Evolutionary conservation across 2,329 filamentous ascomycete genomes (phyloP).

Genomic region (Calonectria leucothoes): DNA sequence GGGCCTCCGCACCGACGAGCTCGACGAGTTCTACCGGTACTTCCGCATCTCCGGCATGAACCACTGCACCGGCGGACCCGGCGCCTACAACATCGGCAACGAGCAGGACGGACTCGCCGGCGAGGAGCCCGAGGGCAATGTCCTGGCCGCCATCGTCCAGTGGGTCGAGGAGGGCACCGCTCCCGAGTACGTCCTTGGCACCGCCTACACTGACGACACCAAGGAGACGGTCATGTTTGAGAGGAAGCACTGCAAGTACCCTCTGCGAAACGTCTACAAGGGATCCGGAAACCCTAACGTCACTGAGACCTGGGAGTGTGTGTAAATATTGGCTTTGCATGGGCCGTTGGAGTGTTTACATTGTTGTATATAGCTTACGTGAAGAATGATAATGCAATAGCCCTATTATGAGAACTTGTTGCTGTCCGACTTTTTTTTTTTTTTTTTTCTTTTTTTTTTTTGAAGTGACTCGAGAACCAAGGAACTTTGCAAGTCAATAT

Average conservation of each 20-base stretch:
- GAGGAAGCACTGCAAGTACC: slow-evolving; percentile 51
- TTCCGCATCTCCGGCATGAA: slow-evolving; percentile 63
- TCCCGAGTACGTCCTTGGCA: slow-evolving; percentile 52
- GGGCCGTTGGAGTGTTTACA: not conserved
- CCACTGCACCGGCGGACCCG: slow-evolving; percentile 59
- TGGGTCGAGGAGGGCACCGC: slow-evolving; percentile 58
- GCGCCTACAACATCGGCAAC: slow-evolving; percentile 51
- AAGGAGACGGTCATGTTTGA: slow-evolving; percentile 40
- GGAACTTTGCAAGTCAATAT: no score
- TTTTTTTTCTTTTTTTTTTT: no score
- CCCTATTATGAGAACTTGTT: not conserved
- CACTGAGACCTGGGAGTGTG: slow-evolving; percentile 42
- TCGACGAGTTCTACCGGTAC: slow-evolving; percentile 62
- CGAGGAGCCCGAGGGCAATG: slow-evolving; percentile 53
- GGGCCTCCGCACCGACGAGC: slow-evolving; percentile 42
- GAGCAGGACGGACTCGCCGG: slow-evolving; percentile 30
- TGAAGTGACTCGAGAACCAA: no score
- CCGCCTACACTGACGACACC: slow-evolving; percentile 45
- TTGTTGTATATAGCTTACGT: not conserved
- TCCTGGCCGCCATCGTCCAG: slow-evolving; percentile 58
- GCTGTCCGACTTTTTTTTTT: no score
- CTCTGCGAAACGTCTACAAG: slow-evolving; percentile 45
- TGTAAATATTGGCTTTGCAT: not conserved
- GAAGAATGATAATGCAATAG: not conserved
- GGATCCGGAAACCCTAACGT: slow-evolving; percentile 41